Base-by-base conservation (phyloP, 257 asterid species). In the Lycium barbarum region DNA sequence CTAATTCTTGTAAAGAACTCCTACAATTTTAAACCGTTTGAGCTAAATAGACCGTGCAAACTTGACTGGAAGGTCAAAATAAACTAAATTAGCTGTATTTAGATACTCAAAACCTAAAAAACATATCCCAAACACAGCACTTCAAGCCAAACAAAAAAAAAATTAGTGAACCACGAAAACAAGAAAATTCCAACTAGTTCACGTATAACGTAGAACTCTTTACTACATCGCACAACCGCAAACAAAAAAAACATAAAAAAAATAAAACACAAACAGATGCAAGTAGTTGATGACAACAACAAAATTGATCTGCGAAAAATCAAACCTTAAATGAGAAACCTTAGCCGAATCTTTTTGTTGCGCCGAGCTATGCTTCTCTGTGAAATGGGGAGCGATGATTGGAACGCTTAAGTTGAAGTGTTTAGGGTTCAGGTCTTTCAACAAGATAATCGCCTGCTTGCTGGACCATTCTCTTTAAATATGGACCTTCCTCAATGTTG, bases 181-280 rank as follows among this genome's bases (percentile, higher is more conserved):
- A 10, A 72, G 80, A 51, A 43, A 72, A 72, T 72, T 72, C 38
- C 35, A 72, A 72, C 80, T 72, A 72, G 35, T 43, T 72, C 36
- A 43, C 43, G 57, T 57, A 72, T 72, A n/a, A 15, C 5, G 54
- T 43, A 72, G 36, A 18, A 72, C 33, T 43, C 55, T 26, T 71
- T 20, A 40, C 79, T 43, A 9, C 79, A 43, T 71, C 55, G 17
- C 35, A 10, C 58, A 43, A 72, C n/a, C 20, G 2, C 2, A 66
- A 66, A 9, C 0, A 26, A 26, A 26, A 26, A 26, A 26, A 26
- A 26, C 0, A 26, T n/a, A 10, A 9, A 53, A 10, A 57, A 57
- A 14, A n/a, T 20, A 13, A 74, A 20, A 12, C 7, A 74, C 7
- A 26, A 26, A 13, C 81, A 74, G 38, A 74, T 26, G 33, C 33